Percentiles rank a stretch among this genome's conserved stretches.
Evolutionary conservation across 2,329 filamentous ascomycete species (phyloP).

Genomic region (Tolypocladium tropicale): DNA sequence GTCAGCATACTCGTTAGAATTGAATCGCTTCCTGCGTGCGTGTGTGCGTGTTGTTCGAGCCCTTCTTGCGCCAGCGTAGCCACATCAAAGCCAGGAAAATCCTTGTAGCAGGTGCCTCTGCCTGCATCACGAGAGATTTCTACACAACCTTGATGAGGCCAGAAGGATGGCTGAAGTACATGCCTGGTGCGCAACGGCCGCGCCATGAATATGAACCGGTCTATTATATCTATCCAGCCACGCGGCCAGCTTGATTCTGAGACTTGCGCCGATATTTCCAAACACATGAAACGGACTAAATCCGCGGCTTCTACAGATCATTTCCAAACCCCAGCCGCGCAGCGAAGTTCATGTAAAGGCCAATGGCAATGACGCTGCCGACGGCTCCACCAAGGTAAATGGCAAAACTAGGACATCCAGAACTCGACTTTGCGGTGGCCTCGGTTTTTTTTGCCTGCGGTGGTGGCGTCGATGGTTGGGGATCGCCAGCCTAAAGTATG

Average conservation of each 20-base stretch:
- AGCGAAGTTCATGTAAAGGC: neutral
- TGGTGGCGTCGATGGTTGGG: neutral
- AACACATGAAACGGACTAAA: too few species aligned
- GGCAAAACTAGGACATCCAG: neutral
- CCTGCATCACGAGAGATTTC: too few species aligned
- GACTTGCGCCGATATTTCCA: neutral
- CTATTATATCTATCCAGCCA: neutral
- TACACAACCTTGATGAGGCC: too few species aligned
- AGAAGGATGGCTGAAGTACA: too few species aligned
- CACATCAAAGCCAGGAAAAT: too few species aligned
- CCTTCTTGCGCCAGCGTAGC: too few species aligned
- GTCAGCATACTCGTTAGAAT: too few species aligned
- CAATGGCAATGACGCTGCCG: neutral
- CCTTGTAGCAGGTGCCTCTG: too few species aligned
- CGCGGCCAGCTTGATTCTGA: neutral
- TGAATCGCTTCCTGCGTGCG: too few species aligned
- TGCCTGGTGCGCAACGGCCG: too few species aligned
- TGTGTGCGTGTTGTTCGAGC: too few species aligned
- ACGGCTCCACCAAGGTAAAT: neutral
- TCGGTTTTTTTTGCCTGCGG: neutral
- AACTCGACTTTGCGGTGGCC: neutral
- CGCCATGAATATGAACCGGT: neutral
- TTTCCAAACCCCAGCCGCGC: neutral
- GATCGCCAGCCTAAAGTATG: neutral
- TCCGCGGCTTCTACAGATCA: neutral